Evolutionary conservation across 768 basidiomycete genomes (phyloP), one percentile per base, ranked within the genome.

Genomic region (Boletus tomentosulus): DNA sequence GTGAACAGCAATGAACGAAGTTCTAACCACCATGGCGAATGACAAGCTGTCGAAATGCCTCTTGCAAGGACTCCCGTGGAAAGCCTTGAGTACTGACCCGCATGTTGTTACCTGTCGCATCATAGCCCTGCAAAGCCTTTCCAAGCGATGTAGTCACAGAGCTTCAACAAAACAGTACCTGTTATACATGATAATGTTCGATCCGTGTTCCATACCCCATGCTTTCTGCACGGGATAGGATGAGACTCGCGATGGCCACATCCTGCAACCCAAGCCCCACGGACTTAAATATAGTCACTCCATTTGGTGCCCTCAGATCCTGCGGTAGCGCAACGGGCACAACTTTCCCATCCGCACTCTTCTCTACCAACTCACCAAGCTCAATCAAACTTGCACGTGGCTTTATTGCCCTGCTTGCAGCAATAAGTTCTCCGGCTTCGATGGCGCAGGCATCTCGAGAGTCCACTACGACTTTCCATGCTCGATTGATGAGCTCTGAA

Each of bases 201-300:
- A 90, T 70, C 0, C 61, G 50, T 0, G 72, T 80, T 8, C 91
- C 89, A 5, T 81, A 58, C 1, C 74, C 76, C 62, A 77, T 69
- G 50, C 72, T 63, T 59, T 82, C 72, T 2, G 92, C 91, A 48
- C 75, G 76, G 4, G 78, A 70, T 2, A 92, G 78, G 1, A 92
- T 81, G 3, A 86, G 79, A 51, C 71, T 76, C 10, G 90, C 84
- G 54, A 95, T 89, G 0, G 85, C 88, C 5, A 90, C 88, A 59
- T 96, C 93, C 62, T 95, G 92, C n/a, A 90, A 70, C 1, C 88
- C 90, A 6, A 93, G 70, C 2, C 93, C 92, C 6, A 95, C 93
- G 0, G 87, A 89, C 71, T 94, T 95, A 79, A 92, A 94, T 28
- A 95, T 76, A 1, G 86, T 89, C 11, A 93, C 75, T 1, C 78